phyloP scores from a whole-genome alignment of 768 basidiomycete genomes.

The Porpolomopsis calyptriformis region DNA sequence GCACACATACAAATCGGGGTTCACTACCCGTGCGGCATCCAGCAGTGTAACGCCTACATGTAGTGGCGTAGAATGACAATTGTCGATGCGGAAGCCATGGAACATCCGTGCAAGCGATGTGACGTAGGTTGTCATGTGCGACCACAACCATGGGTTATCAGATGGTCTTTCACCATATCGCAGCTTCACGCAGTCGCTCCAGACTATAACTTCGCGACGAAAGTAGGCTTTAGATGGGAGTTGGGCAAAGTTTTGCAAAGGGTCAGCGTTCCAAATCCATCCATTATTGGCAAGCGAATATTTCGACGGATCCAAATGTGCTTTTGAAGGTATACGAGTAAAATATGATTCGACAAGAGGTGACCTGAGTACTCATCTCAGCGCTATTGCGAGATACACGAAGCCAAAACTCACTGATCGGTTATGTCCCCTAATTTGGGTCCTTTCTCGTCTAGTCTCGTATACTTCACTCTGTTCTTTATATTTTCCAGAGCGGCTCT shows the following conservation, averaged over 20 bases:
- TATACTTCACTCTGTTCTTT: conserved; percentile 67
- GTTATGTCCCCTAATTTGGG: conserved; percentile 77
- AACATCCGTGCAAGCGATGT: conserved; percentile 70
- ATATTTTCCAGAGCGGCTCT: conserved; percentile 63
- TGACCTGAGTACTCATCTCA: conserved; percentile 32
- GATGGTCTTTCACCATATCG: conserved; percentile 76
- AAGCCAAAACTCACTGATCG: conserved; percentile 41
- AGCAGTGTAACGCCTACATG: conserved; percentile 94
- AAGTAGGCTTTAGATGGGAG: conserved; percentile 90
- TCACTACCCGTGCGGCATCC: conserved; percentile 78
- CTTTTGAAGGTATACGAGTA: conserved; percentile 54
- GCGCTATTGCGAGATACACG: conserved; percentile 1
- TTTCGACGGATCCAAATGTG: conserved; percentile 35
- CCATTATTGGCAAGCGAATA: conserved; percentile 95
- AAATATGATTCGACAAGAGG: conserved; percentile 91
- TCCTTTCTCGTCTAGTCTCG: conserved; percentile 70
- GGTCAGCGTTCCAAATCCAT: conserved; percentile 98
- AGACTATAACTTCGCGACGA: conserved; percentile 91
- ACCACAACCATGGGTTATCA: conserved; percentile 92
- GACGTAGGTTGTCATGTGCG: conserved; percentile 81
- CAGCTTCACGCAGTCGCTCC: conserved; percentile 97
- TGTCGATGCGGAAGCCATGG: conserved; percentile 96
- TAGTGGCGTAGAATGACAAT: conserved; percentile 95
- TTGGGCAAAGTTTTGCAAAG: conserved; percentile 87
- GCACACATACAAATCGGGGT: conserved; percentile 91